Conservation (phyloP, 192 early-diverging fungal genomes). For the Podila clonocystis region DNA sequence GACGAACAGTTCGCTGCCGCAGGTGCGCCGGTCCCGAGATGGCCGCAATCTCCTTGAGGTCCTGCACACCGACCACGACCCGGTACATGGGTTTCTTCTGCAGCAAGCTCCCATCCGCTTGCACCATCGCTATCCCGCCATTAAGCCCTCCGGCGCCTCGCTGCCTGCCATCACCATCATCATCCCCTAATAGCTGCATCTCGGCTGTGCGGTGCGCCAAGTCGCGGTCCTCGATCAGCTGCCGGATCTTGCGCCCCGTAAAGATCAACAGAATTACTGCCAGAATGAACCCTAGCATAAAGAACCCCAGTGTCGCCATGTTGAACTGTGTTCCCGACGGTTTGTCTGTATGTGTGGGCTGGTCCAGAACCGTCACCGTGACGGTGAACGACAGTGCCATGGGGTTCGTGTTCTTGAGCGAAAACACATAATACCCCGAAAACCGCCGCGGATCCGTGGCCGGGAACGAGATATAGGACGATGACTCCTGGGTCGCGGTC, state of each 20-base stretch:
- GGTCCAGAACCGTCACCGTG: slow-evolving; percentile 21
- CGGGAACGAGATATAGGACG: slow-evolving; percentile 17
- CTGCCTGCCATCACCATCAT: slow-evolving; percentile 21
- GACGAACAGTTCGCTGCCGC: not conserved
- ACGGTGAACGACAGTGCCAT: slow-evolving; percentile 14
- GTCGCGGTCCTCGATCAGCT: slow-evolving; percentile 11
- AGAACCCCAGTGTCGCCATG: slow-evolving; percentile 33
- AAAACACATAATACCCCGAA: slow-evolving; percentile 48
- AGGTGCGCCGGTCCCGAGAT: not conserved
- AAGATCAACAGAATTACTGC: slow-evolving; percentile 19
- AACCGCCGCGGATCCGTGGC: slow-evolving; percentile 43
- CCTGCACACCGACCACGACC: slow-evolving; percentile 26
- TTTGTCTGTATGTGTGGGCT: not conserved
- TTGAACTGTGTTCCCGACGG: slow-evolving; percentile 5
- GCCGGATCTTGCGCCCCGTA: slow-evolving; percentile 19
- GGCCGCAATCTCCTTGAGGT: not conserved
- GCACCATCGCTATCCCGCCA: not conserved
- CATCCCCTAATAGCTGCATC: slow-evolving; percentile 23
- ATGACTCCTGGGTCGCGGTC: not conserved
- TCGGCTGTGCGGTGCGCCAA: slow-evolving; percentile 4
- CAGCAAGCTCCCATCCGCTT: not conserved
- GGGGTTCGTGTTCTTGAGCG: slow-evolving; percentile 19
- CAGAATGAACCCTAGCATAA: slow-evolving; percentile 39
- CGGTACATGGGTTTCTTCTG: slow-evolving; percentile 41
- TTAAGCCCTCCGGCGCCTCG: slow-evolving; percentile 9